Evolutionary conservation across 768 basidiomycete species (phyloP), one percentile per base, ranked within the genome.

Genomic region (Boletellus emodensis): DNA sequence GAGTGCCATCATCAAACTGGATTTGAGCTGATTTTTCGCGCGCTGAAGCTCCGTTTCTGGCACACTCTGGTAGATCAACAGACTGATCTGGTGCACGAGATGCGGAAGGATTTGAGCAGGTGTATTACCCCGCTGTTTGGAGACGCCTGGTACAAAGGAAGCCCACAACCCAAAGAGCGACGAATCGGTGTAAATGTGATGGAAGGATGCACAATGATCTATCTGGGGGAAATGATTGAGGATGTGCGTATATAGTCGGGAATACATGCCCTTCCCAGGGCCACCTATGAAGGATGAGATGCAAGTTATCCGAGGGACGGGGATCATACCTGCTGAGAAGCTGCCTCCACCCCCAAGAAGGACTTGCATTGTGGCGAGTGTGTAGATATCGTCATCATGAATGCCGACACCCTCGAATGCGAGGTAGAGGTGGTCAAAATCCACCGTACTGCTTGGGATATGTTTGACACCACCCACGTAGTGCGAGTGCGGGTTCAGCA

Each of bases 201-300:
- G 94, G 85, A 96, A 97, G 17, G 91, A 87, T 9, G 90, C 86
- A 67, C 94, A 97, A 68, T 94, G 91, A 68, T 98, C 95, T 61
- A 98, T 81, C 62, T 90, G 85, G 44, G 92, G 82, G 73, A 93
- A 90, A 63, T 90, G 87, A 67, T 98, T 97, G 51, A 98, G 83
- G 61, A 98, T 92, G 64, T 93, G 85, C 10, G 93, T 95, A 74
- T 98, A 97, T 26, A 97, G 72, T 22, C 95, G 86, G 32, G 94
- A 93, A 76, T 96, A 98, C 95, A 98, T 98, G 60, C 95, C 95
- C 74, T 98, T 98, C 14, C 95, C 95, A 3, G 95, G 95, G 4
- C 95, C 95, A 56, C 95, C 93, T 80, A 59, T 3, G 7, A 20
- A 45, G 44, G 34, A 46, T 58, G 46, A 48, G 54, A 51, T 35